Evolutionary conservation across 2,329 filamentous ascomycete genomes (phyloP).

Genomic region (Penicillium glabrum): DNA sequence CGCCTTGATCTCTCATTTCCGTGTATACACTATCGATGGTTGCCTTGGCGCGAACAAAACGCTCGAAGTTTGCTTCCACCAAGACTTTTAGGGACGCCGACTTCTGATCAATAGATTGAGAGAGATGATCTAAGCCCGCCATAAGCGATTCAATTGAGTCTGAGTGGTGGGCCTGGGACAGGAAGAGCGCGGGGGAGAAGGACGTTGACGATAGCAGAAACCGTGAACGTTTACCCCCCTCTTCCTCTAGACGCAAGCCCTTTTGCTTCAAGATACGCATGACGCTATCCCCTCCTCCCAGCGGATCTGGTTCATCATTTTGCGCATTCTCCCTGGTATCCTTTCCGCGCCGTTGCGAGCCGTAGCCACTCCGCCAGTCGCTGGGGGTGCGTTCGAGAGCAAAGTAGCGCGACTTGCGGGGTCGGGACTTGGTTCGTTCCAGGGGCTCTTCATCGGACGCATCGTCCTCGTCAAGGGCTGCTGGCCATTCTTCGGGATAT

Average conservation of each 20-base stretch:
- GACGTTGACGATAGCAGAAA: constrained; percentile 95
- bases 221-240: constrained; percentile 76
- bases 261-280: constrained; percentile 73
- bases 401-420: constrained; percentile 76
- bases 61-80: constrained; percentile 97
- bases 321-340: constrained; percentile 76
- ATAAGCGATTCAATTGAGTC: constrained; percentile 81
- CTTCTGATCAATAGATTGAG: constrained; percentile 93
- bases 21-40: constrained; percentile 99
- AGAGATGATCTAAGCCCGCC: constrained; percentile 79
- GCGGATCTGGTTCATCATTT: constrained; percentile 86
- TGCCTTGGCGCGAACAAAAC: constrained; percentile 94
- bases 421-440: constrained; percentile 44
- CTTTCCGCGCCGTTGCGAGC: constrained; percentile 63
- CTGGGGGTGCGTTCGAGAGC: constrained; percentile 76
- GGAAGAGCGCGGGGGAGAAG: constrained; percentile 87
- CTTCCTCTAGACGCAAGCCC: constrained; percentile 81
- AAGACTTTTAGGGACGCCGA: constrained; percentile 94
- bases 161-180: constrained; percentile 85
- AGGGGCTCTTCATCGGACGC: constrained; percentile 59
- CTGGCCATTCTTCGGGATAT: constrained; percentile 82
- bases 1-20: constrained; percentile 81
- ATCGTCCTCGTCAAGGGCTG: constrained; percentile 73
- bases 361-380: constrained; percentile 66
- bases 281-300: constrained; percentile 86